Base-by-base conservation (phyloP, 129 eudicot species). In the Tanacetum coccineum region DNA sequence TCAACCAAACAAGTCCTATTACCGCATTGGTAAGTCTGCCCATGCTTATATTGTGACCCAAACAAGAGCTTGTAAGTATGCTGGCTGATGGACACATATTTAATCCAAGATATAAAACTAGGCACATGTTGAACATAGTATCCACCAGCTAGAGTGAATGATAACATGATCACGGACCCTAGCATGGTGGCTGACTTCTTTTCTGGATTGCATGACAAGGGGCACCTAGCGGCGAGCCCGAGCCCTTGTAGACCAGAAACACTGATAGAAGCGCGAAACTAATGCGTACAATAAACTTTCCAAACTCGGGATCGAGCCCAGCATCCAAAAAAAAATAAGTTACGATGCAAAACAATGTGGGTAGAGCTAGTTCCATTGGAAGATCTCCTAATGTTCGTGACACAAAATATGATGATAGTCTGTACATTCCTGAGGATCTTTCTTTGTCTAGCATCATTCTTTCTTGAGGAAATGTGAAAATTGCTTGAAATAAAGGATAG, bases 281-380 rank as follows among this genome's bases (percentile, higher is more conserved):
- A 83, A 56, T 45, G 81, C 69, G 4, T 40, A 68, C 1, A 88
- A 28, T 81, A 92, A 92, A 20, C 71, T 72, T n/a, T 56, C 22
- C 73, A 0, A 85, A 18, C 0, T 75, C 55, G 20, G 79, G 67
- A 56, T 81, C 88, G 2, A 92, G 87, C 10, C 95, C 98, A 0
- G 95, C 98, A 88, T 92, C 87, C 85, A n/a, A n/a, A n/a, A n/a
- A n/a, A n/a, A n/a, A 92, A 14, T 92, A 92, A 3, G 90, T 79
- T 52, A 92, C 86, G 80, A 69, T 54, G 64, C 80, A 51, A 48
- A 73, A 92, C 13, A 74, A 48, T 2, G 89, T 81, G 45, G 98
- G 98, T 2, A 92, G 87, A 62, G 86, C 81, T 13, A 92, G 72
- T 73, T 81, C 91, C 85, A 86, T 82, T 11, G 98, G 98, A 9